Evolutionary conservation across 305 asterid genomes (phyloP), one percentile per base, ranked within the genome.

Genomic region (Solanum hybrid): DNA sequence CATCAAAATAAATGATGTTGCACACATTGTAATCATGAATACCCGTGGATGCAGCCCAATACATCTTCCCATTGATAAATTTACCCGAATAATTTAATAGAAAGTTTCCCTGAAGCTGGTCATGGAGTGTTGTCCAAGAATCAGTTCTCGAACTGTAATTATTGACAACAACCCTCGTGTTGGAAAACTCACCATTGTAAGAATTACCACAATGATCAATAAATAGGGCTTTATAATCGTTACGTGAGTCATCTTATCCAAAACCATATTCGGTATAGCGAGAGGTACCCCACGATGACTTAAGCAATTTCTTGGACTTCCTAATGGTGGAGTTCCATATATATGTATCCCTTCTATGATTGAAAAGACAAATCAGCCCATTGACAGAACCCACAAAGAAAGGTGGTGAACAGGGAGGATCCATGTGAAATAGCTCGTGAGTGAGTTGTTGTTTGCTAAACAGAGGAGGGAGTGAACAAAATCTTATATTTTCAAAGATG

Each of bases 81-180:
- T 15, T 6, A 51, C 10, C n/a, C 6, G n/a, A 2, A 51, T 51
- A 15, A 51, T 51, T 15, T 51, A 51, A 51, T 19, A 60, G 73
- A 64, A 64, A 34, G 4, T 17, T 34, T n/a, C 26, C 37, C 27
- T 76, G 7, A 76, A 9, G 42, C 42, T 17, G 26, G 1, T 76
- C 7, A 64, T 64, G 3, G 8, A 76, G n/a, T 76, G 26, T 76
- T 34, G 27, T 77, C 45, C 15, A 77, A 34, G 45, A 77, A 36
- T 90, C 76, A 13, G 69, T 60, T 81, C 88, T 88, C 36, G 78
- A 29, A 56, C 89, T 85, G 78, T 82, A 90, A 51, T 88, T 85
- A 45, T 73, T 73, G 36, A 60, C 88, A 13, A 22, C 82, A 60
- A 34, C 38, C 35, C 51, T 71, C 7, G 13, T 26, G 77, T 10